Conservation (phyloP, 2,329 filamentous ascomycete genomes). For the Amauroascus niger region DNA sequence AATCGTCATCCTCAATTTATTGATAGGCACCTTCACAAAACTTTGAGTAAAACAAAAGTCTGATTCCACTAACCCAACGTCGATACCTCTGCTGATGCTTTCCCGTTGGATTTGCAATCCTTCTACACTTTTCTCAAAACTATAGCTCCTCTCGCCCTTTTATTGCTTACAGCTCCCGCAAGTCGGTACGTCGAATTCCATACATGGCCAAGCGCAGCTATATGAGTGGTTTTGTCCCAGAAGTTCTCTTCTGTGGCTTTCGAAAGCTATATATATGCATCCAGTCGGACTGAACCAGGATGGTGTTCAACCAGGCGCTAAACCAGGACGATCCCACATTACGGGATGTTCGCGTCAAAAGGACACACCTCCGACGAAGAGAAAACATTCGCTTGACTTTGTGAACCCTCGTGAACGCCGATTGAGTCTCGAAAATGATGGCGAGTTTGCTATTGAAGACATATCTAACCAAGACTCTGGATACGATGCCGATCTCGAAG, state of each 20-base stretch:
- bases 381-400: conserved; percentile 2
- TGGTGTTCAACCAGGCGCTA: conserved; percentile 28
- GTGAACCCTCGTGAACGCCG: conserved; percentile 5
- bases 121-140: neutral
- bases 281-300: neutral
- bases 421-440: conserved; percentile 8
- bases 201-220: conserved; percentile 1
- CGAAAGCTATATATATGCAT: neutral
- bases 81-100: conserved; percentile 15
- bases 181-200: neutral
- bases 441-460: conserved; percentile 23
- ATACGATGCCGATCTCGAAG: conserved; percentile 25
- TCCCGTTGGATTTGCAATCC: too few species aligned
- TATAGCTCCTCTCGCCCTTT: neutral
- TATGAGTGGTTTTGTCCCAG: neutral
- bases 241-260: neutral
- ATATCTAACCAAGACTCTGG: conserved; percentile 23
- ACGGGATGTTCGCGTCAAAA: neutral
- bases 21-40: too few species aligned
- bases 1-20: too few species aligned
- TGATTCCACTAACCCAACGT: neutral
- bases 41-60: too few species aligned
- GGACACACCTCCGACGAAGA: neutral
- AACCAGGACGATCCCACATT: conserved; percentile 11
- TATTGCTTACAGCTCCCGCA: too few species aligned